Percentiles rank a stretch among this genome's conserved stretches.
phyloP scores from a whole-genome alignment of 306 rosid species.

The Astragalus glycyphyllos region DNA sequence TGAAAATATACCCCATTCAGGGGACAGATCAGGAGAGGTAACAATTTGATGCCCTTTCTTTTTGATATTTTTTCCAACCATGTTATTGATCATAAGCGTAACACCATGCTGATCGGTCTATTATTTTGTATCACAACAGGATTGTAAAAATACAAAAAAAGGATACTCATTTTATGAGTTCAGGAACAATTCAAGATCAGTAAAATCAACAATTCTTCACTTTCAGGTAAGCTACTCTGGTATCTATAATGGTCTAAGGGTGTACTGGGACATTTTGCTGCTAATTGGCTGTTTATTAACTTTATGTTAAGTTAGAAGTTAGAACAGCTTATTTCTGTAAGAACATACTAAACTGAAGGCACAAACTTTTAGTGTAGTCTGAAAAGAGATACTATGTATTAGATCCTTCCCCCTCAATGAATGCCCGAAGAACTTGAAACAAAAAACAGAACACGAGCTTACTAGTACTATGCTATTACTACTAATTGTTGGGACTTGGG shows the following conservation, averaged over 20 bases:
- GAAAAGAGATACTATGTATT: neutral
- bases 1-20: constrained; percentile 73
- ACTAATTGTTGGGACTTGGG: constrained; percentile 1
- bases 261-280: constrained; percentile 3
- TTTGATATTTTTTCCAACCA: constrained; percentile 9
- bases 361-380: neutral
- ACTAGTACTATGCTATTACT: too few relatives aligned
- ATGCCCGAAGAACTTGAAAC: constrained; percentile 1
- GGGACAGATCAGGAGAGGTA: constrained; percentile 76
- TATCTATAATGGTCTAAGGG: constrained; percentile 23
- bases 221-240: constrained; percentile 64
- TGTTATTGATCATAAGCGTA: constrained; percentile 14
- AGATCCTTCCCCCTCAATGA: neutral
- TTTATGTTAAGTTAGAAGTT: neutral
- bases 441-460: neutral
- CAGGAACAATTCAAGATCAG: constrained; percentile 72
- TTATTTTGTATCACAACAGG: constrained; percentile 45
- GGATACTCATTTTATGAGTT: constrained; percentile 68
- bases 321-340: constrained; percentile 5
- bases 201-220: constrained; percentile 83
- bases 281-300: constrained; percentile 14
- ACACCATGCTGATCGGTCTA: neutral
- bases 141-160: constrained; percentile 62
- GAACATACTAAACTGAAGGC: neutral
- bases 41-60: constrained; percentile 12